Evolutionary conservation across 2,329 filamentous ascomycete species (phyloP).

Genomic region (Podosphaera aphanis): DNA sequence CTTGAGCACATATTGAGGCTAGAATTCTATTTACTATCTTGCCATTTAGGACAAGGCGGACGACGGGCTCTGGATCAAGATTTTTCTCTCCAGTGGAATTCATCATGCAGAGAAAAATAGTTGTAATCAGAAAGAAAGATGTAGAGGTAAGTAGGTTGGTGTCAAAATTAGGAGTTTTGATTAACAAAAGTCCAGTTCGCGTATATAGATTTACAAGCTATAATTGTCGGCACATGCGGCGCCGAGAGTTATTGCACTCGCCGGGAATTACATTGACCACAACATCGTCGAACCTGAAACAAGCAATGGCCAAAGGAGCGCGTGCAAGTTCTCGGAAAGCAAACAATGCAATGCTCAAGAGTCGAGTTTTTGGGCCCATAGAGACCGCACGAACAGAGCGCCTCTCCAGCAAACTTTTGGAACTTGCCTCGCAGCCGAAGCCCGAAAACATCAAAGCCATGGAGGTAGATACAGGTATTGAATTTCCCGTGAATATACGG

Average conservation of each 20-base stretch:
- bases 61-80: conserved; percentile 13
- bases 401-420: conserved; percentile 65
- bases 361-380: conserved; percentile 62
- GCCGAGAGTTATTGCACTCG: background rate
- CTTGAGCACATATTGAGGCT: conserved; percentile 36
- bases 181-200: too few species aligned
- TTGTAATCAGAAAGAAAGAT: too few species aligned
- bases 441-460: conserved; percentile 18
- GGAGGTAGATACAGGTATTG: conserved; percentile 13
- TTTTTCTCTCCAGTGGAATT: conserved; percentile 15
- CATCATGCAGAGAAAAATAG: conserved; percentile 10
- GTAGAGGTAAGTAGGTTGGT: too few species aligned
- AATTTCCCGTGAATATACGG: background rate
- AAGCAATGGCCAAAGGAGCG: conserved; percentile 80
- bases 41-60: conserved; percentile 10
- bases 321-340: conserved; percentile 58
- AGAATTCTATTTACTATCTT: conserved; percentile 14
- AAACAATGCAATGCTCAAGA: conserved; percentile 63
- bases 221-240: background rate
- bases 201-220: too few species aligned
- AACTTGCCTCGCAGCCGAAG: conserved; percentile 55
- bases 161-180: too few species aligned
- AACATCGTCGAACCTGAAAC: background rate
- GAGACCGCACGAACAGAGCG: conserved; percentile 60
- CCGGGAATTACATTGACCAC: background rate